Evolutionary conservation across 192 early-diverging fungal genomes (phyloP), one percentile per base, ranked within the genome.

Genomic region (Phycomyces nitens): DNA sequence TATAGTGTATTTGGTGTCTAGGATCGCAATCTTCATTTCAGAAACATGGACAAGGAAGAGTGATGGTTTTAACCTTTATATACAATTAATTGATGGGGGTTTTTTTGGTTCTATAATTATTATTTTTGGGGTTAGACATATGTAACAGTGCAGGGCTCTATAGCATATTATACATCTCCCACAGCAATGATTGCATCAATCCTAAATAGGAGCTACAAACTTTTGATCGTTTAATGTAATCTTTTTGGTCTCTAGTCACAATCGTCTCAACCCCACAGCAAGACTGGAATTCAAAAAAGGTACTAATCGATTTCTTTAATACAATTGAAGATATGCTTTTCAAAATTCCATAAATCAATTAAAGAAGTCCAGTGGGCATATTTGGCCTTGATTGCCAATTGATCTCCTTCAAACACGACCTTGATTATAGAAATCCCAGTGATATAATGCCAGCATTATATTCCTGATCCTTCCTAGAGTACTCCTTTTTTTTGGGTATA

Each of bases 171-270:
- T 34, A 34, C 29, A 34, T 18, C 44, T n/a, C 44, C 18, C 12
- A 47, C 18, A 18, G 12, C 44, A 7, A 47, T 47, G 44, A 47
- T 47, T 47, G 44, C 44, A 47, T 47, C 44, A 47, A 47, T 47
- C 18, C 44, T 18, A 18, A 47, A n/a, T 47, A 47, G 44, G 44
- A 47, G 44, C 44, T 47, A 47, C 44, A 47, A 47, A 18, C 44
- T 18, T n/a, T n/a, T 18, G 18, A 14, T 11, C 15, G 12, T 47
- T 18, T 47, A 47, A 47, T 47, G 18, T 18, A 47, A 47, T 1
- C 44, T 18, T 47, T 47, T n/a, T 47, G 1, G 18, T 47, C 18
- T 47, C 18, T 14, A 18, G 18, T n/a, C 12, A n/a, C 44, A 14
- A 14, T 18, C 18, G 12, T 47, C 44, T n/a, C 29, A 34, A 34